Conservation (phyloP, 768 basidiomycete genomes). For the Xanthoconium purpureum region DNA sequence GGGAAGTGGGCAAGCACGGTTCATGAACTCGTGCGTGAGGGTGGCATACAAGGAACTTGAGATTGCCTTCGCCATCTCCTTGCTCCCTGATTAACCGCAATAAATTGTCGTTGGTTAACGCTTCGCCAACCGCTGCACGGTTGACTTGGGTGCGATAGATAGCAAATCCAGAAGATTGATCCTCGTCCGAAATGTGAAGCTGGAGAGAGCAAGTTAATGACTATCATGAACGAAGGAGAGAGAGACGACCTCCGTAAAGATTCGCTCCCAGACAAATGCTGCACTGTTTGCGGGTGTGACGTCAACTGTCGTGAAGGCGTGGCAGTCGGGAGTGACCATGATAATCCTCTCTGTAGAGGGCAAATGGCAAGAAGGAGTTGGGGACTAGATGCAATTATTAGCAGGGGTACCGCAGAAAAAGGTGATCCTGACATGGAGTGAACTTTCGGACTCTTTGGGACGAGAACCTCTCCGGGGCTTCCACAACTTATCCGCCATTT, state of each 20-base stretch:
- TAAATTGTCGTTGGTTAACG: constrained; percentile 68
- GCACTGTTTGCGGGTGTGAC: constrained; percentile 63
- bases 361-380: constrained; percentile 30
- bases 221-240: background rate
- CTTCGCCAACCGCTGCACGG: constrained; percentile 67
- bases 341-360: constrained; percentile 40
- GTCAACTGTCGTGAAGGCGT: constrained; percentile 69
- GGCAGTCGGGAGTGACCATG: constrained; percentile 75
- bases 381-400: constrained; percentile 24
- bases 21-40: constrained; percentile 61
- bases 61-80: constrained; percentile 74
- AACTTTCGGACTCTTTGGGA: constrained; percentile 24
- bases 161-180: constrained; percentile 62
- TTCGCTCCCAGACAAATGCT: constrained; percentile 72
- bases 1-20: constrained; percentile 37
- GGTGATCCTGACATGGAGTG: constrained; percentile 22
- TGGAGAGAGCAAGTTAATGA: constrained; percentile 27
- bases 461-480: constrained; percentile 30
- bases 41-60: constrained; percentile 82
- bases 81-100: constrained; percentile 66
- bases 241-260: constrained; percentile 67
- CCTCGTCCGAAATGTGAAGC: constrained; percentile 83
- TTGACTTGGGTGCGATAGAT: constrained; percentile 91
- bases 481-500: constrained; percentile 29
- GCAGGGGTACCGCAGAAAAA: constrained; percentile 5